These are phyloP conservation scores for thale cress (Arabidopsis thaliana) DNA, from an alignment of 345 rosid genomes.

Conservation along the genomic window DNA sequence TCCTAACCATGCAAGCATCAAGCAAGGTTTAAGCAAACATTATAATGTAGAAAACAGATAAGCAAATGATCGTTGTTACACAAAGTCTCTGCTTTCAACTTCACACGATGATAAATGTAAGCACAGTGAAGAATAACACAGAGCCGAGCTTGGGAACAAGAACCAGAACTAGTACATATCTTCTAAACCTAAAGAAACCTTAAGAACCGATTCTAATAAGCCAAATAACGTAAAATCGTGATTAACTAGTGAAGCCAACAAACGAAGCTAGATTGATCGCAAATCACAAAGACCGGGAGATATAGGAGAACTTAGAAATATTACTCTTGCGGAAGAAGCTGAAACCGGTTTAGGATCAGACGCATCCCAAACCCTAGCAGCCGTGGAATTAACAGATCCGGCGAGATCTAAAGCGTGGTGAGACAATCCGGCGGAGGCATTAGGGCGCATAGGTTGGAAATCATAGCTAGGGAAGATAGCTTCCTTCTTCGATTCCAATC, in stretches of 20 bases:
- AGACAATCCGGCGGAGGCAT: constrained; percentile 49
- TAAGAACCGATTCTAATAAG: constrained; percentile 1
- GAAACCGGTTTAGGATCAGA: constrained; percentile 52
- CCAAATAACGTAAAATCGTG: background rate
- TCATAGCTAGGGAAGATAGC: constrained; percentile 86
- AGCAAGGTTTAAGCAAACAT: background rate
- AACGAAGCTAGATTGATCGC: constrained; percentile 7
- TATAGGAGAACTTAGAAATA: background rate
- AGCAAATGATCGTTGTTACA: background rate
- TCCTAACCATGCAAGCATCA: constrained; percentile 3
- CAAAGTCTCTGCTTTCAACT: background rate
- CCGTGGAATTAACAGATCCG: constrained; percentile 46
- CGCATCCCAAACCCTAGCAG: constrained; percentile 58
- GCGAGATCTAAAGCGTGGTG: constrained; percentile 51
- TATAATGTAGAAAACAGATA: too few relatives aligned
- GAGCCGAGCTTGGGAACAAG: background rate
- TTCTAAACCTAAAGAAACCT: background rate
- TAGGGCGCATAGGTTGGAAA: constrained; percentile 82
- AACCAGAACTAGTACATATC: background rate
- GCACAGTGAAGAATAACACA: constrained; percentile 17
- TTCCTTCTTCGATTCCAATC: constrained; percentile 54
- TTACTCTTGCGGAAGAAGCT: constrained; percentile 54
- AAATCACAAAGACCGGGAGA: background rate
- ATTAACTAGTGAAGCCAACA: background rate
- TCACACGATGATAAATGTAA: background rate